Conservation (phyloP, 2,329 filamentous ascomycete genomes). For the Monilinia aucupariae region DNA sequence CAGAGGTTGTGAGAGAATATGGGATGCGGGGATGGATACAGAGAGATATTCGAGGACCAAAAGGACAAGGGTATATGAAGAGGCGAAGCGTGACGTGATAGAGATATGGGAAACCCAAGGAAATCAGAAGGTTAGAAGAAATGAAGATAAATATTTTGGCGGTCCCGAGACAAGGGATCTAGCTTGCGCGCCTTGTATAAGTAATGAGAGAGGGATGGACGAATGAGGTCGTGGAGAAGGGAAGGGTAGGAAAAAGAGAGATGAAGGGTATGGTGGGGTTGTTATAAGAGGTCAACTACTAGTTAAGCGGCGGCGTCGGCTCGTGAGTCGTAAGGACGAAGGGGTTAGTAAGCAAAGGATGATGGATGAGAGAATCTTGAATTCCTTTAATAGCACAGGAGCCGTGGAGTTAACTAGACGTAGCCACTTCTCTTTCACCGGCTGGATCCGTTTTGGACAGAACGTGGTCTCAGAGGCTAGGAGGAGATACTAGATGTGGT, state of each 20-base stretch:
- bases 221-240: conserved; percentile 22
- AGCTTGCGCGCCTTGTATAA: conserved; percentile 47
- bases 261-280: conserved; percentile 17
- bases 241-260: conserved; percentile 29
- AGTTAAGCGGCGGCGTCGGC: conserved; percentile 17
- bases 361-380: conserved; percentile 13
- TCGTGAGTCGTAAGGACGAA: conserved; percentile 11
- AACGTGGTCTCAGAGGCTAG: background rate
- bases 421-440: conserved; percentile 4
- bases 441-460: background rate
- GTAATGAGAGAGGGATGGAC: conserved; percentile 18
- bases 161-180: conserved; percentile 52
- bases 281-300: conserved; percentile 15
- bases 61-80: conserved; percentile 20
- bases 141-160: conserved; percentile 33
- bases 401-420: conserved; percentile 3
- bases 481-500: conserved; percentile 14
- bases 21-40: conserved; percentile 17
- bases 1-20: conserved; percentile 12
- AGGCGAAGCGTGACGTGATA: conserved; percentile 19
- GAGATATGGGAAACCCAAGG: background rate
- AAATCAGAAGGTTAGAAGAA: conserved; percentile 28
- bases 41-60: conserved; percentile 20
- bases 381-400: conserved; percentile 7
- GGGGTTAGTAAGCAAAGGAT: conserved; percentile 6